Base-by-base conservation (phyloP, 1,139 yeast species). In the Kazachstania sp. region DNA sequence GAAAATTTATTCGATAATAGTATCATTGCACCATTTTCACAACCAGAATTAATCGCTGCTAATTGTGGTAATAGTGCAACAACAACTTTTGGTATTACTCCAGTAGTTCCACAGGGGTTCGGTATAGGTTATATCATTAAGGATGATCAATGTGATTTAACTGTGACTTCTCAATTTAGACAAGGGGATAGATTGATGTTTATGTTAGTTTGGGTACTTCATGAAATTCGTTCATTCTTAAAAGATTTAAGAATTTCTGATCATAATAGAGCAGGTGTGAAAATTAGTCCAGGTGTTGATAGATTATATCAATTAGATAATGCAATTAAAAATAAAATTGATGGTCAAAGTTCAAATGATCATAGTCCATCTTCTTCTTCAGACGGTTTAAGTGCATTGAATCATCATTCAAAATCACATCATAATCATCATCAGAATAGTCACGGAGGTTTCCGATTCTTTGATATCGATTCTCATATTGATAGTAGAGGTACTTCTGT, bases 51-150 rank as follows among this genome's bases (percentile, higher is more conserved):
- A 48, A 68, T 73, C 44, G 77, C 76, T 2, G 67, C 73, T 4
- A 84, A 84, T 60, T 84, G 94, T 68, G 94, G 94, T 18, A 84
- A 83, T 58, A 84, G 87, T 12, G 87, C 92, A 0, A 72, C 84
- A 54, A 75, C 77, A 43, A 68, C 81, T 16, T 84, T 84, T 68
- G 92, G 92, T 7, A 76, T 84, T 30, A 82, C 90, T 0, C 94
- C 92, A 1, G 86, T 87, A 0, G 71, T 75, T 20, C 79, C 84
- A 44, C 80, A 80, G 54, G 94, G 94, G 0, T 83, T 81, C 62
- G 92, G 90, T 13, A 73, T 83, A 40, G 92, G 90, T 0, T 84
- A 84, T 58, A 81, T 83, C 41, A 75, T 83, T 48, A 86, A 83
- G 60, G 75, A 74, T 49, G 87, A 82, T 55, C 73, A 74, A 19